Conservation (phyloP, 2,329 filamentous ascomycete species). For the Aspergillus novofumigatus region DNA sequence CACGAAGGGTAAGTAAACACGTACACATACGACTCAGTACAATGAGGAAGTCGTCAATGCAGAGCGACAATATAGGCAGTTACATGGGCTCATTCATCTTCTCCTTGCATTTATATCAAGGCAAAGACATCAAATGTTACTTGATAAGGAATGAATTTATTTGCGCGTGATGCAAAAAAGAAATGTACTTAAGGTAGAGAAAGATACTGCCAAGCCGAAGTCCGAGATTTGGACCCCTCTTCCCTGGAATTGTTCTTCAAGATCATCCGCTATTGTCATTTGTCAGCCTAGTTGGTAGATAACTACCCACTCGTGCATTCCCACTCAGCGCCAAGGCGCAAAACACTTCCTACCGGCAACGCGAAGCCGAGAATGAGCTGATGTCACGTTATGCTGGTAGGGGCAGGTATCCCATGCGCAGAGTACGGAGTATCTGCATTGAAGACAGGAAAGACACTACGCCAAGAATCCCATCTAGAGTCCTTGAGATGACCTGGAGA, state of each 20-base stretch:
- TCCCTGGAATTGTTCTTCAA: background rate
- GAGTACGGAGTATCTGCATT: background rate
- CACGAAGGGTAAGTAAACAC: background rate
- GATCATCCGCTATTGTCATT: background rate
- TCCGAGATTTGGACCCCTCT: background rate
- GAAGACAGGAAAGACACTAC: background rate
- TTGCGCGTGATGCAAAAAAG: background rate
- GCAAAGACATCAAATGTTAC: background rate
- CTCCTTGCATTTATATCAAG: background rate
- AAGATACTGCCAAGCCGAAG: background rate
- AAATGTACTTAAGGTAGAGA: background rate
- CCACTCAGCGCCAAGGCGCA: background rate
- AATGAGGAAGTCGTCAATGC: background rate
- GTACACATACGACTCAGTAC: background rate
- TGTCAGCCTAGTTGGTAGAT: background rate
- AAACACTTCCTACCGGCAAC: too few species aligned
- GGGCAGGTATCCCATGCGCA: background rate
- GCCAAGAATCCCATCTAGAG: background rate
- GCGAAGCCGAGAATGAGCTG: too few species aligned
- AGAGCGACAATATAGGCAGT: too few species aligned
- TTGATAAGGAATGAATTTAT: background rate
- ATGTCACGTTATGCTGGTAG: too few species aligned
- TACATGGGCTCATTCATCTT: background rate
- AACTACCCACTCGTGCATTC: background rate
- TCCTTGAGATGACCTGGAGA: background rate